Conservation (phyloP, 2,329 filamentous ascomycete species). For the Drechslera avenae region DNA sequence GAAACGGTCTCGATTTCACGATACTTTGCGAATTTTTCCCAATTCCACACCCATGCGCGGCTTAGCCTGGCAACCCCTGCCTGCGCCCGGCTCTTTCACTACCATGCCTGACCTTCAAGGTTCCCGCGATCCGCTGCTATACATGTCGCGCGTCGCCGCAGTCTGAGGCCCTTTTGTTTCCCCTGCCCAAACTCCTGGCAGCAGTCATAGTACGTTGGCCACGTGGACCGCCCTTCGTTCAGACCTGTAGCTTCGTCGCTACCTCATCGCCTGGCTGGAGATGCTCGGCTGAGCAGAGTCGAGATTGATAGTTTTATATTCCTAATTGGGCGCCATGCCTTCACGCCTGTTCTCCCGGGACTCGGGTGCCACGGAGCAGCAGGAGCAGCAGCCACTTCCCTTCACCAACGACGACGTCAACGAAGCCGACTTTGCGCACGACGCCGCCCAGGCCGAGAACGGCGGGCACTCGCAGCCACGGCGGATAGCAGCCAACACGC, state of each 20-base stretch:
- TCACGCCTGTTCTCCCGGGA: slow-evolving; percentile 28
- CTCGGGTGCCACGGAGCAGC: slow-evolving; percentile 25
- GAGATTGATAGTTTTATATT: slow-evolving; percentile 1
- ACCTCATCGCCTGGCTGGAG: slow-evolving; percentile 1
- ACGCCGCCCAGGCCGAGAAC: slow-evolving; percentile 26
- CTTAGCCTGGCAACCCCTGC: slow-evolving; percentile 16
- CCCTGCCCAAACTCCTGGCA: slow-evolving; percentile 5
- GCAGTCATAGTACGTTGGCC: slow-evolving; percentile 2
- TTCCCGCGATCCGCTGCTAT: neutral
- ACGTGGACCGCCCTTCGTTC: neutral
- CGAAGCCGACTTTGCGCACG: slow-evolving; percentile 36
- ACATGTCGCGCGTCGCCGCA: neutral
- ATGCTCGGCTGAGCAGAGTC: slow-evolving; percentile 6
- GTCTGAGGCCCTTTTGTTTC: neutral
- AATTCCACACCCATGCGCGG: slow-evolving; percentile 9
- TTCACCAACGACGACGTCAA: slow-evolving; percentile 39
- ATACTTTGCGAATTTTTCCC: slow-evolving; percentile 14
- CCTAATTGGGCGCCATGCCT: slow-evolving; percentile 24
- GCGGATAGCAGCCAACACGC: slow-evolving; percentile 32
- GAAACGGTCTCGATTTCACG: slow-evolving; percentile 13
- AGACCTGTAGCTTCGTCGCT: neutral
- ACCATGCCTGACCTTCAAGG: slow-evolving; percentile 1
- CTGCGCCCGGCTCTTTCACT: neutral
- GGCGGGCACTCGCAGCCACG: slow-evolving; percentile 33
- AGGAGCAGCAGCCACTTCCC: slow-evolving; percentile 34